Conservation (phyloP, 257 asterid species). For the Solanum microdontum region DNA sequence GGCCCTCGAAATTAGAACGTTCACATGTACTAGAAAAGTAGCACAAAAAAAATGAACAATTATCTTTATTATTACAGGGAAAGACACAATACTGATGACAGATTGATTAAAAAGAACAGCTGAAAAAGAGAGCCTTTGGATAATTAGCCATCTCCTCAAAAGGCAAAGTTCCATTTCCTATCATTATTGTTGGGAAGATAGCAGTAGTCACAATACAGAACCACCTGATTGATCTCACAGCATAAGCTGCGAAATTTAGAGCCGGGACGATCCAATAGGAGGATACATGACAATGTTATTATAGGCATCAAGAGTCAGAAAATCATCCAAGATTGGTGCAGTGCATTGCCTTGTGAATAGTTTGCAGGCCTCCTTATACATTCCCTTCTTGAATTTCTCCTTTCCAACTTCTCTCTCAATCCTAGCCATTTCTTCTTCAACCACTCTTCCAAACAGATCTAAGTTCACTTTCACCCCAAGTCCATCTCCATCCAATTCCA, state of each 20-base stretch:
- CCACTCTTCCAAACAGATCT: conserved; percentile 74
- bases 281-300: conserved; percentile 55
- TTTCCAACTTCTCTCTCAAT: conserved; percentile 70
- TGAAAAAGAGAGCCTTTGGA: neutral
- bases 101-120: neutral
- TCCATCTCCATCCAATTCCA: conserved; percentile 75
- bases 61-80: neutral
- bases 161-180: neutral
- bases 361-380: conserved; percentile 73
- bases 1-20: neutral
- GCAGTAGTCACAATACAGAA: neutral
- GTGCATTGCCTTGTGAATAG: conserved; percentile 73
- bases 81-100: neutral
- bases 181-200: neutral
- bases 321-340: conserved; percentile 57
- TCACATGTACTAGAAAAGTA: neutral
- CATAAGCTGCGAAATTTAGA: conserved; percentile 12
- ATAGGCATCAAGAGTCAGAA: conserved; percentile 78
- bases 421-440: conserved; percentile 90
- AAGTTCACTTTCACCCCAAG: conserved; percentile 58
- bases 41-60: neutral
- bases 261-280: conserved; percentile 44
- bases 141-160: neutral
- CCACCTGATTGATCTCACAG: neutral
- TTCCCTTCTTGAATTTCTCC: conserved; percentile 63